Evolutionary conservation across 1,284 basidiomycete genomes (phyloP), one percentile per base, ranked within the genome.

Genomic region (Ganoderma multipileum): DNA sequence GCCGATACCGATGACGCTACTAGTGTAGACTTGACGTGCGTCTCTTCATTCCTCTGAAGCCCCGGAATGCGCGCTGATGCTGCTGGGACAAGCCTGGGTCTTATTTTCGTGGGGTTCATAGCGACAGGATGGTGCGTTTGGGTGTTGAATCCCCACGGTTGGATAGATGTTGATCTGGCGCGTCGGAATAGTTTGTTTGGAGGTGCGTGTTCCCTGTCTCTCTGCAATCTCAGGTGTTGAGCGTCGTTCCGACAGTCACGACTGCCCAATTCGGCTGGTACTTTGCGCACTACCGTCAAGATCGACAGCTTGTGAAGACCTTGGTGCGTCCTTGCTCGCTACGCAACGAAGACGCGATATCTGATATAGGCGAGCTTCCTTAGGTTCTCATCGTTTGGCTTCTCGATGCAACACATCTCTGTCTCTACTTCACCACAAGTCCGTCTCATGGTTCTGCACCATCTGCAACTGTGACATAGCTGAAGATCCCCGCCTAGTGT

Each of bases 241-340:
- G 14, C 26, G 20, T 42, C 36, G 23, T 9, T 39, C 16, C 16
- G 52, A 50, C 52, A 66, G 65, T 66, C 52, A 66, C 60, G 39
- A 66, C 65, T 28, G 65, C 65, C 14, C 65, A 66, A 30, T 41
- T 52, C 9, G 65, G 50, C 9, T 66, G 60, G 60, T 66, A 66
- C 18, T 66, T 66, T 41, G 33, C 6, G 38, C 60, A 62, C 18
- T 66, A 62, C n/a, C 65, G 60, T 26, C 38, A 66, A 12, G 65
- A 66, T 58, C 65, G 65, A 11, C 47, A 14, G 8, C 23, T 50
- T 11, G 14, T 62, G 50, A 66, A 66, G 60, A 8, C n/a, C 8
- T 47, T 66, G 65, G 65, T 62, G 57, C 30, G 65, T 61, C 26
- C 2, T 20, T 18, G 12, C 20, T 42, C 41, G 16, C 8, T 41